A percentile compares a stretch with the other conserved stretches of the same genome.
Conservation (phyloP, 2,329 filamentous ascomycete genomes). For the Fusarium agapanthi region DNA sequence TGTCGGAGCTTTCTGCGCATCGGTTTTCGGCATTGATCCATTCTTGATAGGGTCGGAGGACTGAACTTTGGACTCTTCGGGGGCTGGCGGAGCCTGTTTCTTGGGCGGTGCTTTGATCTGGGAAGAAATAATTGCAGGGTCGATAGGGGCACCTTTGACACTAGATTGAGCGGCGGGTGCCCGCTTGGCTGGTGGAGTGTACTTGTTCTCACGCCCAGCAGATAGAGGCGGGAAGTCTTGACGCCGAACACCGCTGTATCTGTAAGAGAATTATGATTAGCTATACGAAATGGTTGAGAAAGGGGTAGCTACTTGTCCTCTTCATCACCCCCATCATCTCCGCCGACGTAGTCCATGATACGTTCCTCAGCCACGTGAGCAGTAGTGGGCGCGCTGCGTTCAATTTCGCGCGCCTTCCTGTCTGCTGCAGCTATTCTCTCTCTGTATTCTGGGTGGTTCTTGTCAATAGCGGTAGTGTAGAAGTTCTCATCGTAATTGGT, state of each 20-base stretch:
- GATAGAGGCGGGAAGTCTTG: slow-evolving; percentile 75
- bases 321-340: slow-evolving; percentile 74
- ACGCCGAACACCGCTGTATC: slow-evolving; percentile 91
- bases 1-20: slow-evolving; percentile 35
- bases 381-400: slow-evolving; percentile 76
- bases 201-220: slow-evolving; percentile 69
- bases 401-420: slow-evolving; percentile 88
- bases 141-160: slow-evolving; percentile 79
- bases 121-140: slow-evolving; percentile 92
- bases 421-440: slow-evolving; percentile 82
- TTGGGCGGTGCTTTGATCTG: slow-evolving; percentile 67
- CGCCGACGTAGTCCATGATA: slow-evolving; percentile 72
- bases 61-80: slow-evolving; percentile 41
- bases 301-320: slow-evolving; percentile 79
- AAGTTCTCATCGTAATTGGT: slow-evolving; percentile 94
- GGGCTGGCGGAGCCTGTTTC: slow-evolving; percentile 42
- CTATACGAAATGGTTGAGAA: background rate
- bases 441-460: slow-evolving; percentile 81
- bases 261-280: slow-evolving; percentile 47
- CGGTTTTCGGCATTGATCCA: slow-evolving; percentile 42
- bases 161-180: slow-evolving; percentile 79
- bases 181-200: slow-evolving; percentile 88
- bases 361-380: slow-evolving; percentile 91
- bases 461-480: slow-evolving; percentile 93
- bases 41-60: slow-evolving; percentile 44